phyloP scores from a whole-genome alignment of 148 eudicot genomes.

The Chenopodium berlandieri region DNA sequence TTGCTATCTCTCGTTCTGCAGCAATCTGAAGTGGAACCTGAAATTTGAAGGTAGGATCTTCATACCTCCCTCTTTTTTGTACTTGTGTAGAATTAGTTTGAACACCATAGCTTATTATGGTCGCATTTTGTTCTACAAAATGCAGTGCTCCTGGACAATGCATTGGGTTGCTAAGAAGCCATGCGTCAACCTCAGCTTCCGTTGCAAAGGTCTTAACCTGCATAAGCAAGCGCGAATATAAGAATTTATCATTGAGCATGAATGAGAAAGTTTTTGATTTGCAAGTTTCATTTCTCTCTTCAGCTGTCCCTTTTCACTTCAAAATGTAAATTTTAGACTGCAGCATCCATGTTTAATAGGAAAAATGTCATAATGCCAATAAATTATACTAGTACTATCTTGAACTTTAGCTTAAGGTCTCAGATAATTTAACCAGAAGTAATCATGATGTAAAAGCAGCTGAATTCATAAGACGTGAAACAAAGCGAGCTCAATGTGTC shows the following conservation, averaged over 20 bases:
- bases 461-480: neutral
- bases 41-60: constrained; percentile 87
- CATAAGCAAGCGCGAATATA: constrained; percentile 17
- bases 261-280: too few relatives aligned
- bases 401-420: neutral
- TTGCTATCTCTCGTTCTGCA: constrained; percentile 94
- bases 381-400: neutral
- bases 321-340: neutral
- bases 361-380: neutral
- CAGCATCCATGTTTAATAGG: neutral
- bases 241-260: neutral
- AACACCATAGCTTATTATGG: constrained; percentile 77
- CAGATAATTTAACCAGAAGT: neutral
- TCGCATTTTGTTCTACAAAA: constrained; percentile 56
- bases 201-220: constrained; percentile 73
- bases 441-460: neutral
- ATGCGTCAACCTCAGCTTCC: constrained; percentile 66
- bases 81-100: constrained; percentile 87
- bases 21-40: constrained; percentile 96
- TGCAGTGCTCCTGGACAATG: constrained; percentile 81
- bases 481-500: neutral
- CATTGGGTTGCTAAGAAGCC: constrained; percentile 83
- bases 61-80: constrained; percentile 50
- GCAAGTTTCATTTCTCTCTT: neutral
- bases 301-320: neutral